Evolutionary conservation across 2,329 filamentous ascomycete species (phyloP).

Genomic region (Exophiala calicioides): DNA sequence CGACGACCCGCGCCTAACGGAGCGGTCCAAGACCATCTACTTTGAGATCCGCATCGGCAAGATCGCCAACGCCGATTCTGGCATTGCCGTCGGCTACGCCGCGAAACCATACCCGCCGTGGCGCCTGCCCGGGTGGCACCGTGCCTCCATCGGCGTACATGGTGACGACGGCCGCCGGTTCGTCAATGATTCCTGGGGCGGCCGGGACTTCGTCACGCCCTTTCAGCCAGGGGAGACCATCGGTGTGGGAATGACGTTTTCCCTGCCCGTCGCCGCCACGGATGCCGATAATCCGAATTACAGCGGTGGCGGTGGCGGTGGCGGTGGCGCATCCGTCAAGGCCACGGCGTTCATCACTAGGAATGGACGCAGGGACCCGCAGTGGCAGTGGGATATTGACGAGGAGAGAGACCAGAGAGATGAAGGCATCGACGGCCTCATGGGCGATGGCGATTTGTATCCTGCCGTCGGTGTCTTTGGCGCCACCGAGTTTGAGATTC

Average conservation of each 20-base stretch:
- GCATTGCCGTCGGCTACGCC: slow-evolving; percentile 60
- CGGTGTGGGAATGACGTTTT: slow-evolving; percentile 60
- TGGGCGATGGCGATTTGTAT: slow-evolving; percentile 67
- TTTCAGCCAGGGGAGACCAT: slow-evolving; percentile 58
- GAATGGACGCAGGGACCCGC: slow-evolving; percentile 52
- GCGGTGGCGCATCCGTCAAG: slow-evolving; percentile 13
- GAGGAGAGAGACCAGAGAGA: slow-evolving; percentile 61
- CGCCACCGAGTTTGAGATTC: slow-evolving; percentile 61
- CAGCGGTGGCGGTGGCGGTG: neutral
- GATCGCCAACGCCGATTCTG: slow-evolving; percentile 49
- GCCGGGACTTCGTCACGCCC: slow-evolving; percentile 56
- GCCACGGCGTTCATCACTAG: slow-evolving; percentile 58
- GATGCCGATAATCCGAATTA: neutral
- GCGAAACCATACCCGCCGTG: slow-evolving; percentile 64
- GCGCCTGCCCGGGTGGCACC: slow-evolving; percentile 64
- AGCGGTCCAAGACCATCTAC: slow-evolving; percentile 56
- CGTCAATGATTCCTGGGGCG: slow-evolving; percentile 63
- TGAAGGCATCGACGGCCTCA: slow-evolving; percentile 60
- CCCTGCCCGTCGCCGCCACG: slow-evolving; percentile 34
- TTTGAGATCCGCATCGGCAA: slow-evolving; percentile 57
- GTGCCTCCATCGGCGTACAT: slow-evolving; percentile 62
- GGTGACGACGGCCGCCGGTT: slow-evolving; percentile 65
- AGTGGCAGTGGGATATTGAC: slow-evolving; percentile 57
- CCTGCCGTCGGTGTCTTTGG: slow-evolving; percentile 63
- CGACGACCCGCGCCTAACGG: slow-evolving; percentile 52